Base-by-base conservation (phyloP, 225 moss, liverwort and hornwort species). In the Anthoceros angustus region DNA sequence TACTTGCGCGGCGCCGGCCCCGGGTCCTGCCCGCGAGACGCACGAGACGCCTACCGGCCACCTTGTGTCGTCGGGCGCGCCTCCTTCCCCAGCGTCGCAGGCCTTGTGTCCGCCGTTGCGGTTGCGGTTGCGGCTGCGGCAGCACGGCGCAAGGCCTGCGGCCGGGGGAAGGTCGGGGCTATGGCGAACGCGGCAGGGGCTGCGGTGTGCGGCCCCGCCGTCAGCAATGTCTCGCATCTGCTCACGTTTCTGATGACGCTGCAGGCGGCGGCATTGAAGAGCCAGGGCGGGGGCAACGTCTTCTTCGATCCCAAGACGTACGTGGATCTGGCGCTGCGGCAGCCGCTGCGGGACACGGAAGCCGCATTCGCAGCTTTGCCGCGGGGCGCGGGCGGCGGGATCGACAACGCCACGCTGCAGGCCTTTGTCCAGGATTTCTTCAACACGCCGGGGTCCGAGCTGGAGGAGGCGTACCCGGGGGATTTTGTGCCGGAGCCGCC, bases 271-370 rank as follows among this genome's bases (percentile, higher is more conserved):
- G 81, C 86, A 4, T 68, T 86, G 2, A 41, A 77, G 5, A 72
- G 73, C 9, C 74, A 69, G 11, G 80, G 77, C 16, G 80, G 43
- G 0, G 76, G 68, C 9, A 10, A 72, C 16, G 32, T 32, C 32
- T 67, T 76, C 41, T 78, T 89, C 72, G 86, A 87, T 70, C 86
- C 86, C 26, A 87, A 87, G 67, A 79, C 82, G 39, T 87, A 80
- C 61, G 86, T 87, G 16, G 86, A 87, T 68, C 70, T 87, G 49
- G 72, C 84, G 4, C 74, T 87, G 25, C 72, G 77, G 25, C 76
- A 70, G 20, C 62, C 76, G 0, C 45, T 87, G 42, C 75, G 73
- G 23, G 84, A 75, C 64, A 84, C 86, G 0, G 65, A 74, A 41
- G 65, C 62, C 38, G 84, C 84, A 38, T 78, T 84, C 10, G 68